Base-by-base conservation (phyloP, 2,329 filamentous ascomycete genomes). In the Xylaria sp. region DNA sequence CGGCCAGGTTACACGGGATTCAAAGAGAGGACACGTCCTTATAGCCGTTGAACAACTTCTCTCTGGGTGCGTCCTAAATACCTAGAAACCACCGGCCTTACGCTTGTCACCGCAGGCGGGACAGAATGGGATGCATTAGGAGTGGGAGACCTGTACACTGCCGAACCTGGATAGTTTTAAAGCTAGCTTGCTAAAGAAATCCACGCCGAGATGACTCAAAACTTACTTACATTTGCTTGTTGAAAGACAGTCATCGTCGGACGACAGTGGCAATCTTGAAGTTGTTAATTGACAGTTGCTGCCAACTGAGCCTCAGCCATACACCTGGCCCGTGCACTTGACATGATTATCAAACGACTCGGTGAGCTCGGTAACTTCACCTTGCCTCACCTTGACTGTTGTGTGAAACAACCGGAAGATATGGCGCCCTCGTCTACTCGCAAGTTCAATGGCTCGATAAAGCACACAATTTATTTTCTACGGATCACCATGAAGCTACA, bases 1-100 rank as follows among this genome's bases (percentile, higher is more conserved):
- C 7, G 3, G 16, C 9, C 50, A 21, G n/a, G 39, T 21, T 22
- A 7, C 22, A 16, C 19, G 29, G 3, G 11, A 21, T 8, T n/a
- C 18, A 49, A 29, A 50, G 42, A 34, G 48, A 34, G 13, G 40
- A 45, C 3, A 52, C 21, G 34, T 29, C 18, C 8, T 50, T 44
- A n/a, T 46, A 48, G 8, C 38, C 21, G 21, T 24, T 50, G 21
- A 42, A 16, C 7, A 22, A 39, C 4, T n/a, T 48, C 39, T 11
- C 11, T 19, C 40, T 40, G 21, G n/a, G 17, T 29, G 13, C 5
- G 1, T 45, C 7, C 16, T 19, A 16, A 18, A 34, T 9, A n/a
- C 2, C 18, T 22, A 46, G 39, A 50, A n/a, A 43, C 45, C 44
- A 7, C 43, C n/a, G n/a, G n/a, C n/a, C n/a, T n/a, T n/a, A n/a